These are phyloP conservation scores for rapeseed (Brassica napus) DNA, from an alignment of 345 rosid genomes.

Conservation along the genomic window Da-Ae NC_063444.1:6969501-6970000, in stretches of 20 bases:
- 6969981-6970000: conserved; percentile 79
- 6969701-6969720: conserved; percentile 58
- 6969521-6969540: conserved; percentile 28
- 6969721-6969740: neutral
- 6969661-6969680: conserved; percentile 75
- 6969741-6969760: neutral
- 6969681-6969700: conserved; percentile 82
- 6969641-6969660: conserved; percentile 69
- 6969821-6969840: conserved; percentile 76
- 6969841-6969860: conserved; percentile 97
- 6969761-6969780: conserved; percentile 45
- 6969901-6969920: conserved; percentile 67
- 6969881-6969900: conserved; percentile 71
- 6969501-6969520: neutral
- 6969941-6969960: neutral
- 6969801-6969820: conserved; percentile 62
- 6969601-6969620: conserved; percentile 78
- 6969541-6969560: conserved; percentile 97
- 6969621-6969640: conserved; percentile 78
- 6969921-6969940: neutral
- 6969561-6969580: conserved; percentile 78
- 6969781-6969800: conserved; percentile 71
- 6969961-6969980: neutral
- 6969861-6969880: conserved; percentile 86
- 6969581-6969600: conserved; percentile 91